Evolutionary conservation across 805 yeast species (phyloP).

Genomic region (Suhomyces sp.): DNA sequence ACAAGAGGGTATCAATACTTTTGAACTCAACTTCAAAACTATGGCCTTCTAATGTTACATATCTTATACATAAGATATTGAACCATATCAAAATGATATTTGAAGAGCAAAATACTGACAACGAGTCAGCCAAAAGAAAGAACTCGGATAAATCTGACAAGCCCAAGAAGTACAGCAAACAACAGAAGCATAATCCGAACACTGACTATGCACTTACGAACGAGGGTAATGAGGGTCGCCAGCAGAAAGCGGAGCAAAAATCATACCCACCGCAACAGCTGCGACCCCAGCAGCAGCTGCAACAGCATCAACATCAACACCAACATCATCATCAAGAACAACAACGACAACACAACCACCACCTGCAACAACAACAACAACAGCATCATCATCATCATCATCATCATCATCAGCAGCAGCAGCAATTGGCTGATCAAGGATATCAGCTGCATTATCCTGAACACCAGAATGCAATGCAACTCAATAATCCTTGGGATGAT

Average conservation of each 20-base stretch:
- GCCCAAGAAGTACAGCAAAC: neutral
- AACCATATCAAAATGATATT: constrained; percentile 25
- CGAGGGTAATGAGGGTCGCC: neutral
- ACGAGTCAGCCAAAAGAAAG: constrained; percentile 3
- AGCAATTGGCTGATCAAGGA: neutral
- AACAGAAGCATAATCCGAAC: neutral
- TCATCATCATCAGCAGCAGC: neutral
- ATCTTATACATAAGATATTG: constrained; percentile 29
- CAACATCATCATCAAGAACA: neutral
- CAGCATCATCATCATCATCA: neutral
- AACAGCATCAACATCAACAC: neutral
- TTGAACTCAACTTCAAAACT: constrained; percentile 18
- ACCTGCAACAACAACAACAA: neutral
- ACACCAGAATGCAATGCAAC: neutral
- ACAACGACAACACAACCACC: neutral
- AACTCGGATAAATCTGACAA: neutral
- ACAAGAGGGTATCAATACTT: constrained; percentile 19
- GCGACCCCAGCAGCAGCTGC: no score
- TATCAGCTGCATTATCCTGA: neutral
- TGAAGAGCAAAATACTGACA: constrained; percentile 13
- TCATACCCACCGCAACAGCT: neutral
- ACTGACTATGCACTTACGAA: neutral
- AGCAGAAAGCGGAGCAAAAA: neutral
- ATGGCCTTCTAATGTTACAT: constrained; percentile 36
- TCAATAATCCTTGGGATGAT: neutral